phyloP scores from a whole-genome alignment of 805 yeast species.

The Grigorovia humatica region DNA sequence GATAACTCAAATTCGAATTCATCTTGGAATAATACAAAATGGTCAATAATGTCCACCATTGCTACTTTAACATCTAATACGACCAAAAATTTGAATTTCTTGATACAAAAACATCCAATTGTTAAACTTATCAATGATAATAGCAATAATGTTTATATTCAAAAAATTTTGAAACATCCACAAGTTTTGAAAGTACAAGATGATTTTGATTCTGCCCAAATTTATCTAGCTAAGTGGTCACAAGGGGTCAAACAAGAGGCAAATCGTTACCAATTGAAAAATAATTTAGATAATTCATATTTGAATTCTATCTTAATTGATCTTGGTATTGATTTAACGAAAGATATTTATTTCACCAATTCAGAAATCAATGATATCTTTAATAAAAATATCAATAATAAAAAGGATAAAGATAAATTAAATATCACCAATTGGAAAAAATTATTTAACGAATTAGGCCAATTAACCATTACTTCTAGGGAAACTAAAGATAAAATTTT shows the following conservation, averaged over 20 bases:
- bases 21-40: conserved; percentile 43
- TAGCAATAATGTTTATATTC: conserved; percentile 27
- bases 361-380: conserved; percentile 37
- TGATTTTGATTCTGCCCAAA: conserved; percentile 87
- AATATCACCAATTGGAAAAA: conserved; percentile 58
- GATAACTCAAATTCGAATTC: not conserved
- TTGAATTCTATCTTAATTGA: conserved; percentile 46
- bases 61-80: conserved; percentile 57
- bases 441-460: conserved; percentile 71
- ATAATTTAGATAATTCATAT: conserved; percentile 49
- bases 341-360: conserved; percentile 20
- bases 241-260: conserved; percentile 88
- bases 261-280: conserved; percentile 39
- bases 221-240: conserved; percentile 95
- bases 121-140: conserved; percentile 36
- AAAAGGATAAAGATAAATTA: conserved; percentile 32
- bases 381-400: conserved; percentile 40
- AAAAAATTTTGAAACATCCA: conserved; percentile 56
- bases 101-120: conserved; percentile 23
- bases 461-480: conserved; percentile 56
- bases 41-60: conserved; percentile 77
- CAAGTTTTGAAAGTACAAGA: conserved; percentile 70
- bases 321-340: conserved; percentile 40
- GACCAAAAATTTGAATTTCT: conserved; percentile 14
- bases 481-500: conserved; percentile 79